These are phyloP conservation scores for Retiboletus fuscus DNA, from an alignment of 1,284 basidiomycete genomes.

Conservation along the genomic window DNA sequence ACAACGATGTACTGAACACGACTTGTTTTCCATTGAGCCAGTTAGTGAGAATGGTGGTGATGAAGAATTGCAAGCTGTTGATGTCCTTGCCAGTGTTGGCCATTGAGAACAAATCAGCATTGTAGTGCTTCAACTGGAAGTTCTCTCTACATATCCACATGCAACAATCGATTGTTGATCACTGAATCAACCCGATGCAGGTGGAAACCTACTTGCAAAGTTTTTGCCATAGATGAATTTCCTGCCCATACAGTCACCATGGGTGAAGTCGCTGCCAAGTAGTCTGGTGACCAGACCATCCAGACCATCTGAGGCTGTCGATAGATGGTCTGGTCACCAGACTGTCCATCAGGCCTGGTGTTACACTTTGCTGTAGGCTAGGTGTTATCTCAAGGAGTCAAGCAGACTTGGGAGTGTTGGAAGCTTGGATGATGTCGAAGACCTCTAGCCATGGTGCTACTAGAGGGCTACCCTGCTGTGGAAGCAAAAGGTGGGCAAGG, in stretches of 20 bases:
- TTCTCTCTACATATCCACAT: slow-evolving; percentile 76
- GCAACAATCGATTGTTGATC: slow-evolving; percentile 9
- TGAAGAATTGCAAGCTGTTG: slow-evolving; percentile 70
- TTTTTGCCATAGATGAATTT: slow-evolving; percentile 93
- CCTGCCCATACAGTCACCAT: slow-evolving; percentile 87
- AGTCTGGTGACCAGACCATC: no score
- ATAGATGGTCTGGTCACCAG: no score
- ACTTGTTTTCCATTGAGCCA: slow-evolving; percentile 86
- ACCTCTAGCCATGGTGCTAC: no score
- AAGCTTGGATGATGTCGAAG: no score
- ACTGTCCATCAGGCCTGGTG: no score
- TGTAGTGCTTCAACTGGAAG: slow-evolving; percentile 83
- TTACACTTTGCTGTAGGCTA: no score
- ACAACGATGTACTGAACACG: slow-evolving; percentile 73
- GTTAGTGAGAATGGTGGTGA: slow-evolving; percentile 76
- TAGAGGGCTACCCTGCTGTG: no score
- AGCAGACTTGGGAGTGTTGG: no score
- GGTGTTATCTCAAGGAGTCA: no score
- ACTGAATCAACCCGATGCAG: neutral
- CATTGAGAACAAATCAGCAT: slow-evolving; percentile 91
- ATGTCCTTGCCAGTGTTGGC: slow-evolving; percentile 84
- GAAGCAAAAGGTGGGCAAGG: no score
- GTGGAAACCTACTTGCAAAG: slow-evolving; percentile 63
- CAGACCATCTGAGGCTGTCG: no score
- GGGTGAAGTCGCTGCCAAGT: slow-evolving; percentile 83